phyloP scores from a whole-genome alignment of 495 filamentous ascomycete genomes.

The Neurospora pannonica region DNA sequence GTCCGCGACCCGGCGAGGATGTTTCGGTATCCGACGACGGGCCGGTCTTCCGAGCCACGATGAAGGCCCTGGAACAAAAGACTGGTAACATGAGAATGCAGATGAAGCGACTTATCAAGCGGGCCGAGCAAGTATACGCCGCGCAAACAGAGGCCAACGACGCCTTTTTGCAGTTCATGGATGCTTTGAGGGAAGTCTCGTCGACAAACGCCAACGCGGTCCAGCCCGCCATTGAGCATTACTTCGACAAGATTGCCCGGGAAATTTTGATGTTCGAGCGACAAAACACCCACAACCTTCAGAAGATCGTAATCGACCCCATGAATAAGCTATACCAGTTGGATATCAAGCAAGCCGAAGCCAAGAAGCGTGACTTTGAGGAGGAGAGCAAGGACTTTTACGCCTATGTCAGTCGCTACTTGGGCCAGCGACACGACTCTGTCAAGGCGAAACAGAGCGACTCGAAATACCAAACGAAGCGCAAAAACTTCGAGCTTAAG shows the following conservation, averaged over 20 bases:
- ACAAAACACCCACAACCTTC: slow-evolving; percentile 73
- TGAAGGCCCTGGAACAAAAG: slow-evolving; percentile 94
- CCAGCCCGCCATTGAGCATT: slow-evolving; percentile 90
- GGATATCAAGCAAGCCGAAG: slow-evolving; percentile 96
- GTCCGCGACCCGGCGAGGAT: slow-evolving; percentile 79
- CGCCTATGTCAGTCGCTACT: slow-evolving; percentile 83
- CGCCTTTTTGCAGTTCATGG: slow-evolving; percentile 70
- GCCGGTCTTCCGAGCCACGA: slow-evolving; percentile 89
- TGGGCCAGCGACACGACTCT: slow-evolving; percentile 90
- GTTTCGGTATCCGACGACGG: slow-evolving; percentile 84
- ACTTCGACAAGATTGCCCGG: slow-evolving; percentile 91
- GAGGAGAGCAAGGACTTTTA: slow-evolving; percentile 98
- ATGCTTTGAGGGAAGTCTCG: slow-evolving; percentile 80
- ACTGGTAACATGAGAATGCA: slow-evolving; percentile 85
- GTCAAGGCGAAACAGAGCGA: slow-evolving; percentile 98
- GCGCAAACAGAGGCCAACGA: slow-evolving; percentile 79
- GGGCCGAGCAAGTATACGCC: slow-evolving; percentile 74
- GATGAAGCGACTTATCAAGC: slow-evolving; percentile 93
- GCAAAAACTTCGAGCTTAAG: slow-evolving; percentile 89
- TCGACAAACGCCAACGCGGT: slow-evolving; percentile 90
- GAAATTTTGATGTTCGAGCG: slow-evolving; percentile 84
- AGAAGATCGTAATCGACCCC: slow-evolving; percentile 89
- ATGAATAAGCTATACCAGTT: slow-evolving; percentile 83
- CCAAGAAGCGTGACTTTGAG: slow-evolving; percentile 96
- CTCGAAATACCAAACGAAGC: slow-evolving; percentile 89